Evolutionary conservation across 148 eudicot genomes (phyloP), one percentile per base, ranked within the genome.

Genomic region (Fagopyrum homotropicum): DNA sequence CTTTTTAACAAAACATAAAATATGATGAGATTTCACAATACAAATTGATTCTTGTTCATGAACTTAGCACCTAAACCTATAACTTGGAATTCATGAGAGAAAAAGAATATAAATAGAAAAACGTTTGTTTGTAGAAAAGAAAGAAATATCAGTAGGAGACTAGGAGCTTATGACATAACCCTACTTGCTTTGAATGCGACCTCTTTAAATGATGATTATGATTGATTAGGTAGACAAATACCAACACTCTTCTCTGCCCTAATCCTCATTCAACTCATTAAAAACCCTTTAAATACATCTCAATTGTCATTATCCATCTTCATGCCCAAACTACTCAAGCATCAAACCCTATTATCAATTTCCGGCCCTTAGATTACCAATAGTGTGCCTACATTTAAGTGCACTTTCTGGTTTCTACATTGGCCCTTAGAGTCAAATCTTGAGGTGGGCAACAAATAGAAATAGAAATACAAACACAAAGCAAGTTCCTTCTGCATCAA

Each of bases 191-290:
- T 2, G 43, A 61, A 9, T 11, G 29, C 6, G 68, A 61, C 44
- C 5, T 3, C 68, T 1, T 61, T 61, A 14, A 61, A 26, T 61
- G 5, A 7, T 4, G 68, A 61, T 29, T 9, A 29, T 9, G 44
- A 29, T 61, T 61, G 43, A 26, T 61, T 61, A 61, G 68, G 68
- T 61, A 61, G 68, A 61, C 43, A 29, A 61, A 29, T 29, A 61
- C 68, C 43, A 26, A 61, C 68, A 61, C 14, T 10, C 68, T 61
- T 29, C 43, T 26, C 68, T 29, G 6, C 4, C 14, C 68, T 6
- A 35, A 14, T 61, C 44, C 63, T 35, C 40, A 35, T 35, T 35
- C 63, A 57, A 57, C 63, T 57, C 30, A 26, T 17, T 17, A 17
- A 57, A 57, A 19, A 57, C 7, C 30, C 63, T 57, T 52, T 19